Conservation (phyloP, 2,329 filamentous ascomycete genomes). For the Mariannaea sp. region DNA sequence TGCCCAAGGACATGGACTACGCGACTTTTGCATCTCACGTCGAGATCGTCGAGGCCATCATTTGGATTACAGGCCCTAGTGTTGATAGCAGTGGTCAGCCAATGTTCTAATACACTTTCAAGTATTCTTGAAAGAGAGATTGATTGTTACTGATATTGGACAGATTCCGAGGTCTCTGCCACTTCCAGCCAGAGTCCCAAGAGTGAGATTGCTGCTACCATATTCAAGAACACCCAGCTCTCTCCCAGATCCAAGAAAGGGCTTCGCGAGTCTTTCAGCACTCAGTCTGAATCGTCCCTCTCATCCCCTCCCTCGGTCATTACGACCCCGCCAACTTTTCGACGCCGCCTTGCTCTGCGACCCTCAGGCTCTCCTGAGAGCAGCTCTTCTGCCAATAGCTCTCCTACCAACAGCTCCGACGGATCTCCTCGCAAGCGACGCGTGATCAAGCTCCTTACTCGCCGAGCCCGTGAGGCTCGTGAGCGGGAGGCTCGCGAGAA, state of each 20-base stretch:
- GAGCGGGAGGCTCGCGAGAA: neutral
- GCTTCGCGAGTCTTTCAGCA: neutral
- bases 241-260: neutral
- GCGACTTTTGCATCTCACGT: constrained; percentile 31
- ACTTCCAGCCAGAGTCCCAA: neutral
- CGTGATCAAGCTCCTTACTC: neutral
- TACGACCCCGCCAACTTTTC: constrained; percentile 25
- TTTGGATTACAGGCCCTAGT: constrained; percentile 27
- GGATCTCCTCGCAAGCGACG: neutral
- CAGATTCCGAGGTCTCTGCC: neutral
- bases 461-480: neutral
- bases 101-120: neutral
- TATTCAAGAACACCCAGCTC: neutral
- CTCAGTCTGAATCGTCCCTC: constrained; percentile 13
- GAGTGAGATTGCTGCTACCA: no score
- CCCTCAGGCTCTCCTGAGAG: neutral
- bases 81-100: constrained; percentile 15
- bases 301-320: constrained; percentile 25
- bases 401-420: no score
- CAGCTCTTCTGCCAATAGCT: neutral
- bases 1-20: constrained; percentile 29
- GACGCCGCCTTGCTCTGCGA: neutral
- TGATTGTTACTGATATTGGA: neutral
- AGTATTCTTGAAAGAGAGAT: neutral
- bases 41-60: constrained; percentile 35